Percentiles rank a stretch among this genome's conserved stretches.
Evolutionary conservation across 352 stramenopile genomes (phyloP).

Genomic region (Pythium vanterpoolii): DNA sequence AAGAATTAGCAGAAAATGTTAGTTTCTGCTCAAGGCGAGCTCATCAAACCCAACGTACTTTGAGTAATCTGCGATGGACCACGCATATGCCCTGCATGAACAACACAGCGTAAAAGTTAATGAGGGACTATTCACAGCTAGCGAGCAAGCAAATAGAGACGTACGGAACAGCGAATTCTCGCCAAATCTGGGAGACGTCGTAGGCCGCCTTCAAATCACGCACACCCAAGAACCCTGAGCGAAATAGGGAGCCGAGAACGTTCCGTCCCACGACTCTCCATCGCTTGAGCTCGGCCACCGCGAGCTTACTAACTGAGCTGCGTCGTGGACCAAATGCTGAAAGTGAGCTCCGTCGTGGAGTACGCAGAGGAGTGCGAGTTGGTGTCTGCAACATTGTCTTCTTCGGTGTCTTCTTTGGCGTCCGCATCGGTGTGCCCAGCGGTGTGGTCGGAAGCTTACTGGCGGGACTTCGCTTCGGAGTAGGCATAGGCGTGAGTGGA

Average conservation of each 20-base stretch:
- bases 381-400: slow-evolving; percentile 2
- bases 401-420: slow-evolving; percentile 5
- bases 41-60: slow-evolving; percentile 11
- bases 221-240: slow-evolving; percentile 18
- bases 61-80: slow-evolving; percentile 28
- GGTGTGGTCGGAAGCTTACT: background rate
- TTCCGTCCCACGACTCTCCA: slow-evolving; percentile 12
- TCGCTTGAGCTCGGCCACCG: slow-evolving; percentile 14
- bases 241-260: slow-evolving; percentile 17
- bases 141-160: background rate
- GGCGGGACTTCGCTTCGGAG: background rate
- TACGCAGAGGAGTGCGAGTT: slow-evolving; percentile 8
- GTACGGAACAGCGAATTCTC: slow-evolving; percentile 25
- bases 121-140: background rate
- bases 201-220: slow-evolving; percentile 21
- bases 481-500: slow-evolving; percentile 1
- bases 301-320: slow-evolving; percentile 8
- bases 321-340: slow-evolving; percentile 10
- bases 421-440: slow-evolving; percentile 2
- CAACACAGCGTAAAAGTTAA: background rate
- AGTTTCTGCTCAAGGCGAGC: background rate
- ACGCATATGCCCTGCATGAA: slow-evolving; percentile 24
- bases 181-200: slow-evolving; percentile 24
- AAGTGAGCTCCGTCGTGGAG: slow-evolving; percentile 13
- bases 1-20: slow-evolving; percentile 11